Base-by-base conservation (phyloP, 108 stramenopile genomes). In the Skeletonema tropicum region DNA sequence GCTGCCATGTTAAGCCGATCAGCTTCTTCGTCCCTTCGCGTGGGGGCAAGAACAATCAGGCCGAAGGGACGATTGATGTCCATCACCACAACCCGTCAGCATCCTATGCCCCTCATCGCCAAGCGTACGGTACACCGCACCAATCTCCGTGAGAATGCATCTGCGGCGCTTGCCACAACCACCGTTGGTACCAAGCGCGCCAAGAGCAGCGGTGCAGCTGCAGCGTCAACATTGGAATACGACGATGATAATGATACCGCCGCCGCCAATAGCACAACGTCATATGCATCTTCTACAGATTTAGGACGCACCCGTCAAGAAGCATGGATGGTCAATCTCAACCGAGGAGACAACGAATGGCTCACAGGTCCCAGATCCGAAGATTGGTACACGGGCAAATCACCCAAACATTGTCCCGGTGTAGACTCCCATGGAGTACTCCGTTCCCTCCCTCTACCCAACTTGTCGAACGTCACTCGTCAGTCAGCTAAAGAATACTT, bases 401-500 rank as follows among this genome's bases (percentile, higher is more conserved):
- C 83, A 57, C 92, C 92, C 11, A 60, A 49, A 68, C 39, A 14
- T 55, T 58, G 23, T 26, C 32, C 46, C 84, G 91, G 91, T 25
- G 74, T 82, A 15, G 88, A 89, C 46, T 21, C 48, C 12, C 48
- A 76, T 12, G 90, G 88, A 13, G 67, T 68, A 21, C 71, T 93
- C 23, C 78, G 87, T 17, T 93, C 92, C 7, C 82, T 93, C 26
- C 87, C 92, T 0, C 73, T 93, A 57, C 89, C 90, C 26, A 87
- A 87, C 64, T 75, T 94, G 65, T 77, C 77, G 39, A 55, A 46
- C n/a, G 88, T 93, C n/a, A 93, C 92, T 11, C 91, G 91, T 26
- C 73, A 89, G 26, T 60, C 83, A 35, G 84, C 88, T 12, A 79
- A 84, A 75, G 91, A 87, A 52, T 98, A 98, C 65, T 97, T 98